Conservation (phyloP, 2,329 filamentous ascomycete species). For the Periconia digitata region DNA sequence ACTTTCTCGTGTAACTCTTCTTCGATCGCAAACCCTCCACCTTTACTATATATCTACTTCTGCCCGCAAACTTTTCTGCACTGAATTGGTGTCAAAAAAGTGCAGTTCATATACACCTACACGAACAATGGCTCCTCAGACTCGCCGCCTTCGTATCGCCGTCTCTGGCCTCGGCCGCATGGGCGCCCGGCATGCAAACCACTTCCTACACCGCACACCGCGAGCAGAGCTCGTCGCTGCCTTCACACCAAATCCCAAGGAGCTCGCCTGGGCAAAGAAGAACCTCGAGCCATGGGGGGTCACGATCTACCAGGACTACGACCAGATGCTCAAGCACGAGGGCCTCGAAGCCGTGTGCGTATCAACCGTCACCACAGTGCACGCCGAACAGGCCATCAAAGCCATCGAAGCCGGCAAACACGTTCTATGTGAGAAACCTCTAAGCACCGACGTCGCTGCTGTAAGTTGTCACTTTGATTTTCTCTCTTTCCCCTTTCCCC, state of each 20-base stretch:
- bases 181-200: conserved; percentile 52
- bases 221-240: conserved; percentile 52
- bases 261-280: conserved; percentile 52
- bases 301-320: conserved; percentile 56
- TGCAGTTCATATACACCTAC: too few species aligned
- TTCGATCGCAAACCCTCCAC: conserved; percentile 3
- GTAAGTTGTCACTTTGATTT: too few species aligned
- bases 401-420: conserved; percentile 59
- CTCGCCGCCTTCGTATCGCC: conserved; percentile 48
- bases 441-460: conserved; percentile 61
- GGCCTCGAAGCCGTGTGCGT: conserved; percentile 59
- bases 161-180: conserved; percentile 53
- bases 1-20: not conserved
- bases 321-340: conserved; percentile 59
- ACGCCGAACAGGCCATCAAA: conserved; percentile 60
- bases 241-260: conserved; percentile 47
- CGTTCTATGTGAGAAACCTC: conserved; percentile 62
- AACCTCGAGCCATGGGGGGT: conserved; percentile 56
- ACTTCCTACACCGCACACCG: conserved; percentile 50
- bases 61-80: too few species aligned
- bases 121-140: conserved; percentile 31
- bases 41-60: conserved; percentile 2
- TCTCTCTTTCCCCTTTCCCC: too few species aligned
- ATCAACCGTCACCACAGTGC: conserved; percentile 57
- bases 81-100: too few species aligned